Evolutionary conservation across 306 rosid species (phyloP).

Genomic region (Canavalia ensiformis): DNA sequence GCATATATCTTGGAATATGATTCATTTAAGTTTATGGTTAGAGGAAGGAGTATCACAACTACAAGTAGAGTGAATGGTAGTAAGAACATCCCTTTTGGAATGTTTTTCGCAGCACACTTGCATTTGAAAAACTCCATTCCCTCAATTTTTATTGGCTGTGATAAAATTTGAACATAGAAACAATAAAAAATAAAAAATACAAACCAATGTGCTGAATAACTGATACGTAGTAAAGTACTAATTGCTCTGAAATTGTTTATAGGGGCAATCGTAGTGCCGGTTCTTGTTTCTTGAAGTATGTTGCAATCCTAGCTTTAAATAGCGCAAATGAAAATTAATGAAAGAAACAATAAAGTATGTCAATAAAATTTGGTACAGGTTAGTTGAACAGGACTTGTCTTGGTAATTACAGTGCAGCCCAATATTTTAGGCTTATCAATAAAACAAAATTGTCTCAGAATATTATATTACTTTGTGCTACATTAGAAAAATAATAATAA

Average conservation of each 20-base stretch:
- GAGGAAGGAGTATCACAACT: conserved; percentile 48
- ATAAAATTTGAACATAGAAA: background rate
- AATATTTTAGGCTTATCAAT: too few relatives aligned
- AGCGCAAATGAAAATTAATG: background rate
- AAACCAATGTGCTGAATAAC: too few relatives aligned
- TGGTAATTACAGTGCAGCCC: conserved; percentile 18
- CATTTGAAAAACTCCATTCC: conserved; percentile 39
- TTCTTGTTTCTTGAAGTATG: background rate
- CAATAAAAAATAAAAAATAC: background rate
- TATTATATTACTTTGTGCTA: background rate
- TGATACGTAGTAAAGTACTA: background rate
- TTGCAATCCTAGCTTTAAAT: background rate
- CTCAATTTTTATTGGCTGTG: conserved; percentile 40
- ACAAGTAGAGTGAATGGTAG: conserved; percentile 41
- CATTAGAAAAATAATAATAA: background rate
- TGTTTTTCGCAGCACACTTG: conserved; percentile 44
- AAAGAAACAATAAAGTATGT: background rate
- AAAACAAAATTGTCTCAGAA: background rate
- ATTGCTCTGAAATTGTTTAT: background rate
- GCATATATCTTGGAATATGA: conserved; percentile 38
- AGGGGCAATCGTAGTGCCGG: background rate
- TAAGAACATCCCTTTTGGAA: conserved; percentile 39
- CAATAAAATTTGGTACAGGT: background rate
- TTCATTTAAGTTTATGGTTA: conserved; percentile 39
- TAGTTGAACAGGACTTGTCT: background rate